A percentile compares a stretch with the other conserved stretches of the same genome.
phyloP scores from a whole-genome alignment of 352 stramenopile genomes.

The Phytophthora constricta region DNA sequence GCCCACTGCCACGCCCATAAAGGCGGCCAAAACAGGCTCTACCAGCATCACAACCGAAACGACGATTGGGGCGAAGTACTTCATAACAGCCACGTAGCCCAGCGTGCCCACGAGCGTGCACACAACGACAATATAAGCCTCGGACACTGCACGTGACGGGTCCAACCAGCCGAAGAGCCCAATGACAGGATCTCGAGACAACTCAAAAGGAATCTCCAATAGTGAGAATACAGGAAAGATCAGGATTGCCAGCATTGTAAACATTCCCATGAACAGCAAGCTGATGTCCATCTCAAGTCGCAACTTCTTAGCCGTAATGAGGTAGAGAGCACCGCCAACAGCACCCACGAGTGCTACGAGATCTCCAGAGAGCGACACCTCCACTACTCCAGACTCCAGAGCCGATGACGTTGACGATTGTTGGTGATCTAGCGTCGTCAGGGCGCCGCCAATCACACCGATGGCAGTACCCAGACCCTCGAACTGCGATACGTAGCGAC shows the following conservation, averaged over 20 bases:
- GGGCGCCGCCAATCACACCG: slow-evolving; percentile 75
- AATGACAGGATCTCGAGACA: slow-evolving; percentile 70
- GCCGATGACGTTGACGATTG: slow-evolving; percentile 28
- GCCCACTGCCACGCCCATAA: slow-evolving; percentile 75
- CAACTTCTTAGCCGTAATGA: slow-evolving; percentile 76
- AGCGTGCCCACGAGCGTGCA: slow-evolving; percentile 88
- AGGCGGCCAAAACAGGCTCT: slow-evolving; percentile 81
- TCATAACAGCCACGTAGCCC: slow-evolving; percentile 89
- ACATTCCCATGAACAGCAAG: slow-evolving; percentile 70
- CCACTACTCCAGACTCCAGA: slow-evolving; percentile 32
- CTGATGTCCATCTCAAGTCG: slow-evolving; percentile 72
- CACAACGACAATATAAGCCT: slow-evolving; percentile 87
- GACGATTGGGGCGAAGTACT: slow-evolving; percentile 93
- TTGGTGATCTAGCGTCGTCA: slow-evolving; percentile 76
- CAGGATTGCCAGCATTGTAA: slow-evolving; percentile 69
- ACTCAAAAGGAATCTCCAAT: slow-evolving; percentile 67
- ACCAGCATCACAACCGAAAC: slow-evolving; percentile 90
- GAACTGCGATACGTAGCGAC: slow-evolving; percentile 72
- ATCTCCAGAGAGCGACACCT: slow-evolving; percentile 68
- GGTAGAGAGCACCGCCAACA: slow-evolving; percentile 75
- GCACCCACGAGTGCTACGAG: slow-evolving; percentile 78
- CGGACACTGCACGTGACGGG: slow-evolving; percentile 64
- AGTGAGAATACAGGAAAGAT: slow-evolving; percentile 73
- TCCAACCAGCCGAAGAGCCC: slow-evolving; percentile 90
- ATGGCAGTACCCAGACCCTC: slow-evolving; percentile 79